Percentiles rank a stretch among this genome's conserved stretches.
Conservation (phyloP, 371 early-diverging fungal species). For the Mortierella sp. region DNA sequence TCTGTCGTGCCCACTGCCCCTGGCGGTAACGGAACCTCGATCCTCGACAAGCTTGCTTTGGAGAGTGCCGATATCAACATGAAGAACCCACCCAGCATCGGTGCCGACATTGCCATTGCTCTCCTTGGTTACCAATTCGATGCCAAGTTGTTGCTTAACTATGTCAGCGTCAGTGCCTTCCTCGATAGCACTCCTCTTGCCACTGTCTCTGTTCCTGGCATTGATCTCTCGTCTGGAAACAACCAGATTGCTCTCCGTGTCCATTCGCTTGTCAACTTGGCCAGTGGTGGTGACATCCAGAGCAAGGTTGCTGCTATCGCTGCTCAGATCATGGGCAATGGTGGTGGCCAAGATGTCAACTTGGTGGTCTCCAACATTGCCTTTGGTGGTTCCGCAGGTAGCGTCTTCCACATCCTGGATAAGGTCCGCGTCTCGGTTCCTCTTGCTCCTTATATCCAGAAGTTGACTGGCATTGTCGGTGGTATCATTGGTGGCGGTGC, state of each 20-base stretch:
- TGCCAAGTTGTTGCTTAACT: conserved; percentile 47
- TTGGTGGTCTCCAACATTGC: conserved; percentile 48
- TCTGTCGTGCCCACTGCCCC: conserved; percentile 25
- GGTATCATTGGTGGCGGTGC: conserved; percentile 23
- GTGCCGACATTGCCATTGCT: conserved; percentile 45
- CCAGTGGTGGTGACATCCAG: conserved; percentile 35
- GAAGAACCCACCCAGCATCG: conserved; percentile 52
- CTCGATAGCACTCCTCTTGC: conserved; percentile 45
- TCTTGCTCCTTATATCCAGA: conserved; percentile 45
- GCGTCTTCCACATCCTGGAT: conserved; percentile 46
- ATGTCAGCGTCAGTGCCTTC: conserved; percentile 48
- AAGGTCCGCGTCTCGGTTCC: conserved; percentile 45
- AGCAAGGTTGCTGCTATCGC: conserved; percentile 50
- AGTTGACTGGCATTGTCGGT: conserved; percentile 35
- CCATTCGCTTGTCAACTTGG: conserved; percentile 32
- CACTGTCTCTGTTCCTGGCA: conserved; percentile 41
- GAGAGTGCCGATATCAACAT: conserved; percentile 51
- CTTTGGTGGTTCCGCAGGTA: conserved; percentile 38
- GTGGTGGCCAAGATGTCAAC: conserved; percentile 33
- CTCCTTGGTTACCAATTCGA: conserved; percentile 42
- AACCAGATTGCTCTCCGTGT: conserved; percentile 39
- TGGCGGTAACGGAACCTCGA: conserved; percentile 23
- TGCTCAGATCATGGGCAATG: conserved; percentile 30
- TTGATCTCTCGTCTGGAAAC: conserved; percentile 34
- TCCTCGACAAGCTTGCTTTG: conserved; percentile 33